Base-by-base conservation (phyloP, 768 basidiomycete species). In the Collybia mongolica region DNA sequence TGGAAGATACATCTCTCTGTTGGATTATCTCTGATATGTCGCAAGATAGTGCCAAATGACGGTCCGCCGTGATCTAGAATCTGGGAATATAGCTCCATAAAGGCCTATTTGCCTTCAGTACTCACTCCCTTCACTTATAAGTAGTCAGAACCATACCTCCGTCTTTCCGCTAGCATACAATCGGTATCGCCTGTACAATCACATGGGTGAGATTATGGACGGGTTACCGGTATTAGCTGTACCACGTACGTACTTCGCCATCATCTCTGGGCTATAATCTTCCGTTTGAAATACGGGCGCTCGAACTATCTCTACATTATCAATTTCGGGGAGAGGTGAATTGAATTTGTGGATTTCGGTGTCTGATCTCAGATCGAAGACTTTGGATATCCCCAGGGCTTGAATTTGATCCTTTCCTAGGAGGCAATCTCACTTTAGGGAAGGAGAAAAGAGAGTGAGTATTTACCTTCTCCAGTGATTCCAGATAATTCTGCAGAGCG, bases 251-350 rank as follows among this genome's bases (percentile, higher is more conserved):
- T 70, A 90, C 89, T 81, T 86, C 59, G 90, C 86, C 81, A 92
- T 86, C 69, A 76, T 81, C 66, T 90, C 86, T 18, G 89, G 89
- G 62, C 88, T 90, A 65, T 91, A 91, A 62, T 92, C 90, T 62
- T 84, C 84, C 40, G 71, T 81, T 58, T 77, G 70, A 55, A 82
- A 82, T n/a, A 91, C 86, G 0, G 90, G 88, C 12, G 72, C 69
- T 48, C 77, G 83, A 14, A 82, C 40, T 46, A 90, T 64, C 32
- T 81, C 73, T 19, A 90, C 74, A 5, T 82, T 86, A 22, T 82
- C 78, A 50, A 92, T 83, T 12, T 62, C 54, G 40, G 88, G 88
- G 45, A 79, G 68, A 9, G 86, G 86, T 3, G 80, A 64, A 46
- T 82, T 76, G 66, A 88, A 92, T 65, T 88, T 89, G 57, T 68